phyloP scores from a whole-genome alignment of 2,329 filamentous ascomycete genomes.

The Diaporthe sp. region DNA sequence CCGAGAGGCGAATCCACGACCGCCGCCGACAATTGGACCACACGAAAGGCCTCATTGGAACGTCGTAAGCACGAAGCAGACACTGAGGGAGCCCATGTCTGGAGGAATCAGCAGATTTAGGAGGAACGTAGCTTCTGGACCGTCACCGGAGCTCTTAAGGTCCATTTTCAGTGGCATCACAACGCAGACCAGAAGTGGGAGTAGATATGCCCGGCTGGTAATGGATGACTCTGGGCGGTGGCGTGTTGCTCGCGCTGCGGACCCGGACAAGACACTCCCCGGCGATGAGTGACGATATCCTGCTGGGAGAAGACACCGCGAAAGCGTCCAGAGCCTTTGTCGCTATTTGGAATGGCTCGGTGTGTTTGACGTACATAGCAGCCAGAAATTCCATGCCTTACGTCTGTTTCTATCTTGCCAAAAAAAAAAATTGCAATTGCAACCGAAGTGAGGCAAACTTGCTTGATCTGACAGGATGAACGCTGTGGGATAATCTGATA shows the following conservation, averaged over 20 bases:
- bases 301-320: neutral
- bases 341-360: neutral
- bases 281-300: slow-evolving; percentile 5
- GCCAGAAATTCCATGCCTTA: neutral
- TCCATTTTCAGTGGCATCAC: slow-evolving; percentile 26
- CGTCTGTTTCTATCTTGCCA: neutral
- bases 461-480: too few species aligned
- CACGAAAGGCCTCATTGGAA: neutral
- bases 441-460: too few species aligned
- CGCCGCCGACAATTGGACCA: neutral
- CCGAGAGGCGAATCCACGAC: neutral
- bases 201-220: slow-evolving; percentile 15
- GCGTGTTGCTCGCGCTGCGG: slow-evolving; percentile 20
- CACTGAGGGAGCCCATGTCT: neutral
- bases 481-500: too few species aligned
- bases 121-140: neutral
- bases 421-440: too few species aligned
- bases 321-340: too few species aligned
- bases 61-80: neutral
- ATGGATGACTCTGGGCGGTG: slow-evolving; percentile 35
- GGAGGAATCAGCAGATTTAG: neutral
- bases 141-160: slow-evolving; percentile 20
- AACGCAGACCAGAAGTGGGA: neutral
- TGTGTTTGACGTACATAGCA: neutral
- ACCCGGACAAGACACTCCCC: neutral